phyloP scores from a whole-genome alignment of 352 stramenopile species.

The Globisporangium iwayamae region DNA sequence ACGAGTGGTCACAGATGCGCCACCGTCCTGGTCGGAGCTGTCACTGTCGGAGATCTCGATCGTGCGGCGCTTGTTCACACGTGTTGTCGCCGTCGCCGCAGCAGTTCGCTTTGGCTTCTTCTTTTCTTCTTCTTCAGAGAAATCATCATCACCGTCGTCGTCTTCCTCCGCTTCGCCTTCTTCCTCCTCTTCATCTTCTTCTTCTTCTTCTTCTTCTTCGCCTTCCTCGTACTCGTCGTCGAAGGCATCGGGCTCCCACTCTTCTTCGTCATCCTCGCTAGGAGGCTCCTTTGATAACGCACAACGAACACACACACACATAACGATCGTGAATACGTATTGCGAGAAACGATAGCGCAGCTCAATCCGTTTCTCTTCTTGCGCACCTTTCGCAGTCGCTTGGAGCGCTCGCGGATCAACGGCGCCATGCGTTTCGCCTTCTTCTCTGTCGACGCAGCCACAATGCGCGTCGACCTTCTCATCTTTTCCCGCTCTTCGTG shows the following conservation, averaged over 20 bases:
- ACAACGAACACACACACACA: neutral
- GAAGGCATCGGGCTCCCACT: constrained; percentile 28
- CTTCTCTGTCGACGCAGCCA: constrained; percentile 37
- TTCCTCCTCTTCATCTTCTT: constrained; percentile 28
- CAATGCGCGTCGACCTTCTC: constrained; percentile 64
- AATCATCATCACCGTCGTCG: constrained; percentile 24
- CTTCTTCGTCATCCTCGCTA: constrained; percentile 37
- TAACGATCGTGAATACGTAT: neutral
- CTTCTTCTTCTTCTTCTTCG: constrained; percentile 26
- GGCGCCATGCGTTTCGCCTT: constrained; percentile 55
- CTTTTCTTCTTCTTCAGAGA: constrained; percentile 27
- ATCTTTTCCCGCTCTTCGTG: constrained; percentile 23
- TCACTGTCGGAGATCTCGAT: constrained; percentile 43
- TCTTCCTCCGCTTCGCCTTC: constrained; percentile 27
- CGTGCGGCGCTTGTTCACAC: constrained; percentile 31
- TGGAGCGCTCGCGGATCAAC: constrained; percentile 38
- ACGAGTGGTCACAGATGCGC: constrained; percentile 7
- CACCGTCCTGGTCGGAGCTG: constrained; percentile 43
- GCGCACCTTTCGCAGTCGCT: constrained; percentile 26
- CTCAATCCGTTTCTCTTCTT: neutral
- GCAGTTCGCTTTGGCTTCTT: constrained; percentile 18
- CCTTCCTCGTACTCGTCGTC: constrained; percentile 32
- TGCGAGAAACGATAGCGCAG: neutral
- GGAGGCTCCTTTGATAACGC: neutral
- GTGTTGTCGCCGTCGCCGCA: neutral